A percentile compares a stretch with the other conserved stretches of the same genome.
phyloP scores from a whole-genome alignment of 23 red algal species.

The Gracilariopsis chorda region DNA sequence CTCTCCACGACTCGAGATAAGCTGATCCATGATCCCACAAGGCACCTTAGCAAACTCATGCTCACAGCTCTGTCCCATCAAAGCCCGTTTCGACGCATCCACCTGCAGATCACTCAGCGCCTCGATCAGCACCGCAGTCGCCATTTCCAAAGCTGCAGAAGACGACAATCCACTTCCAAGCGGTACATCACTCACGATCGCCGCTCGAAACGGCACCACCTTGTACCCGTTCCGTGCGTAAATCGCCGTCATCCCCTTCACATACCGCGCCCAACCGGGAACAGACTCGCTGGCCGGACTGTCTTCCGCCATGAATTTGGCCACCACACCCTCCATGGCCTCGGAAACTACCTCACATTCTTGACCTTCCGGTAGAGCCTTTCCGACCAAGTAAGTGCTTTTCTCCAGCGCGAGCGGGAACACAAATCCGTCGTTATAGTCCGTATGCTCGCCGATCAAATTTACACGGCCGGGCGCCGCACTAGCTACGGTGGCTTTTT shows the following conservation, averaged over 20 bases:
- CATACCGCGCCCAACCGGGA: conserved; percentile 86
- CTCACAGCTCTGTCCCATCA: conserved; percentile 84
- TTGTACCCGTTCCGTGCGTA: conserved; percentile 64
- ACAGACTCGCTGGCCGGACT: background rate
- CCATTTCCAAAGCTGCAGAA: conserved; percentile 92
- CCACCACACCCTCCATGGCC: conserved; percentile 37
- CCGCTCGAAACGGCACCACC: conserved; percentile 91
- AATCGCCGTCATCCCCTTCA: conserved; percentile 85
- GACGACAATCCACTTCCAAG: conserved; percentile 86
- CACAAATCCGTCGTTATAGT: conserved; percentile 99
- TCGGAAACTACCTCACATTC: conserved; percentile 64
- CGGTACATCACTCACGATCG: conserved; percentile 89
- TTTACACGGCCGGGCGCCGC: conserved; percentile 96
- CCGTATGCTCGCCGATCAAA: conserved; percentile 97
- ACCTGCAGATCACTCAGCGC: conserved; percentile 42
- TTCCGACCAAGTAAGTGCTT: conserved; percentile 83
- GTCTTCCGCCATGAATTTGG: conserved; percentile 49
- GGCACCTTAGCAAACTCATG: conserved; percentile 92
- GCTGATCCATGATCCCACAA: conserved; percentile 99
- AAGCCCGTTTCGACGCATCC: conserved; percentile 62
- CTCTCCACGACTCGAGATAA: conserved; percentile 84
- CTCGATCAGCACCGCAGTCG: conserved; percentile 81
- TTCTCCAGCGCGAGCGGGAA: conserved; percentile 90
- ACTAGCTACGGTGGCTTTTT: conserved; percentile 32
- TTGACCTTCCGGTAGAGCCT: conserved; percentile 21